Conservation (phyloP, 1,139 yeast species). For the Zhuliangozyma parablackwelliae region DNA sequence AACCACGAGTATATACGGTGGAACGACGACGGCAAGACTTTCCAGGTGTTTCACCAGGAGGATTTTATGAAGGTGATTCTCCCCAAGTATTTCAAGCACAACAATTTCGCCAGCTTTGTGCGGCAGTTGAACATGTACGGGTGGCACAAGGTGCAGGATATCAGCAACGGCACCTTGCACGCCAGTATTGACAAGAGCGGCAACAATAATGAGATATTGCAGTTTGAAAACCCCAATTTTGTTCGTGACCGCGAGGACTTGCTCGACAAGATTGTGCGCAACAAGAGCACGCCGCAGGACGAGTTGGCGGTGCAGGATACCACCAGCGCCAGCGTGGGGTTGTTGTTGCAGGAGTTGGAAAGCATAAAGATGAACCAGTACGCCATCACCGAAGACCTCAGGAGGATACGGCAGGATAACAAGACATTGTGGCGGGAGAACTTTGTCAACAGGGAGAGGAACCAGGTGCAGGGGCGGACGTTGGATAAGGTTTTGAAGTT, state of each 20-base stretch:
- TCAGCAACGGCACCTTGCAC: conserved; percentile 60
- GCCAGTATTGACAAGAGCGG: conserved; percentile 45
- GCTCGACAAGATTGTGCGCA: conserved; percentile 63
- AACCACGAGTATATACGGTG: conserved; percentile 74
- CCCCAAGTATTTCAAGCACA: conserved; percentile 89
- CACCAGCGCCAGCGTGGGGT: conserved; percentile 42
- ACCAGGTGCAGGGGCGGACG: conserved; percentile 80
- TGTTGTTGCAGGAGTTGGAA: conserved; percentile 69
- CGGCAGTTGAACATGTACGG: conserved; percentile 97
- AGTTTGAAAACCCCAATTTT: conserved; percentile 80
- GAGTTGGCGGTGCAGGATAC: conserved; percentile 15
- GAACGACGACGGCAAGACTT: conserved; percentile 81
- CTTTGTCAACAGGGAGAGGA: conserved; percentile 75
- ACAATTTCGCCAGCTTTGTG: conserved; percentile 91
- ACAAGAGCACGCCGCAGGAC: conserved; percentile 36
- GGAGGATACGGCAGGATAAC: conserved; percentile 81
- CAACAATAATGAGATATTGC: conserved; percentile 49
- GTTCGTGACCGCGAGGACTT: conserved; percentile 66
- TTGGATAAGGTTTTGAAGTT: conserved; percentile 84
- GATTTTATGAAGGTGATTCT: conserved; percentile 77
- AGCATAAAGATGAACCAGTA: conserved; percentile 71
- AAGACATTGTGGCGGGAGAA: conserved; percentile 90
- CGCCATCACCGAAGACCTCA: conserved; percentile 77
- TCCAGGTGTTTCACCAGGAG: conserved; percentile 81
- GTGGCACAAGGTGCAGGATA: conserved; percentile 92